Evolutionary conservation across 169 alveolate genomes (phyloP).

Genomic region (Cryptosporidium felis): DNA sequence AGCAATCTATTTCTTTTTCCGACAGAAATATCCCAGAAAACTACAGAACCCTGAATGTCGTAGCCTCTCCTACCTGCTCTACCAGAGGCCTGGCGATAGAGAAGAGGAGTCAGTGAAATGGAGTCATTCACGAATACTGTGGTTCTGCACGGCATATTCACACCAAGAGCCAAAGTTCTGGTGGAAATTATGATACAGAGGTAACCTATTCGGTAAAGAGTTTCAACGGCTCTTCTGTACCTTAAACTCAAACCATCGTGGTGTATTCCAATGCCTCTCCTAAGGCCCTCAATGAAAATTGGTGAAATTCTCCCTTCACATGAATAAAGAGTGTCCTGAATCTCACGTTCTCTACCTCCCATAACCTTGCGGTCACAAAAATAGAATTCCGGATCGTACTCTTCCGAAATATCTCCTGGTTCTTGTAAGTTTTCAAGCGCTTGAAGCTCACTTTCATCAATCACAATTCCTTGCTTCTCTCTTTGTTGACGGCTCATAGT

Average conservation of each 20-base stretch:
- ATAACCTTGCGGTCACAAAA: slow-evolving; percentile 80
- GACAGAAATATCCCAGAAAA: slow-evolving; percentile 88
- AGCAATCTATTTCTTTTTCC: slow-evolving; percentile 81
- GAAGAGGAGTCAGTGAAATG: slow-evolving; percentile 84
- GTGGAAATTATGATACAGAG: slow-evolving; percentile 85
- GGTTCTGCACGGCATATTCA: slow-evolving; percentile 90
- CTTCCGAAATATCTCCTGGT: slow-evolving; percentile 87
- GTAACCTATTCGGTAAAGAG: slow-evolving; percentile 85
- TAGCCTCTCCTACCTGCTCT: slow-evolving; percentile 93
- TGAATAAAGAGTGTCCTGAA: slow-evolving; percentile 29
- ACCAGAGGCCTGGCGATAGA: slow-evolving; percentile 91
- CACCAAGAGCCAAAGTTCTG: slow-evolving; percentile 89
- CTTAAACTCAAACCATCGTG: slow-evolving; percentile 87
- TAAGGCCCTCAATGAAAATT: slow-evolving; percentile 81
- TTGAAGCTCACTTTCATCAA: slow-evolving; percentile 77
- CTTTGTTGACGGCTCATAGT: slow-evolving; percentile 84
- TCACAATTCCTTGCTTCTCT: slow-evolving; percentile 84
- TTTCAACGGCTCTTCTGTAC: slow-evolving; percentile 80
- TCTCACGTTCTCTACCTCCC: slow-evolving; percentile 76
- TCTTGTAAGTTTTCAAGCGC: slow-evolving; percentile 78
- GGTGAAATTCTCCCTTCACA: slow-evolving; percentile 69
- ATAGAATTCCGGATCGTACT: slow-evolving; percentile 85
- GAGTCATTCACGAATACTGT: slow-evolving; percentile 87
- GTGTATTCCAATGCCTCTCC: slow-evolving; percentile 91
- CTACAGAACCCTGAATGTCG: slow-evolving; percentile 89